Percentiles rank a stretch among this genome's conserved stretches.
Evolutionary conservation across 805 yeast species (phyloP).

Genomic region (Candida fluviatilis): DNA sequence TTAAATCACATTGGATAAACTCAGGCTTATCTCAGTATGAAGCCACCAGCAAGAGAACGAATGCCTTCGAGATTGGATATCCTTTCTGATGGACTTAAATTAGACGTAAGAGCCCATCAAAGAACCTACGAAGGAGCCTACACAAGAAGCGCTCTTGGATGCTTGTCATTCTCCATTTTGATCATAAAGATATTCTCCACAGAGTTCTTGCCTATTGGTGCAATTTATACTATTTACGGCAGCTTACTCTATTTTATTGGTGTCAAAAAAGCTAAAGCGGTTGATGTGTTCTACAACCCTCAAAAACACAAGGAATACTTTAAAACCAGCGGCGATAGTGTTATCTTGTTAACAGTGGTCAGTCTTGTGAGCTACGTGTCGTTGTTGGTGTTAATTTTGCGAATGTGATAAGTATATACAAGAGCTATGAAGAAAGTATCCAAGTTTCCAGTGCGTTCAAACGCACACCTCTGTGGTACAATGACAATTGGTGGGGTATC

Average conservation of each 20-base stretch:
- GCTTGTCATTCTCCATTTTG: slow-evolving; percentile 60
- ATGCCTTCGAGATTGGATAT: slow-evolving; percentile 32
- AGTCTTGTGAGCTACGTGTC: slow-evolving; percentile 50
- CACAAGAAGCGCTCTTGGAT: slow-evolving; percentile 65
- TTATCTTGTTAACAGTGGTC: slow-evolving; percentile 45
- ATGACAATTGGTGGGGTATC: neutral
- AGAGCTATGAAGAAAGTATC: neutral
- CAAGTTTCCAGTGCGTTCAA: no score
- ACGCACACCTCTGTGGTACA: neutral
- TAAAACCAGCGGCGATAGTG: slow-evolving; percentile 60
- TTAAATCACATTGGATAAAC: no score
- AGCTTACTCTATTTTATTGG: slow-evolving; percentile 36
- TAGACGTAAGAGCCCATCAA: slow-evolving; percentile 67
- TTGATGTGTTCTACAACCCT: slow-evolving; percentile 35
- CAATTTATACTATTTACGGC: slow-evolving; percentile 62
- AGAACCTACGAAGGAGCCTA: slow-evolving; percentile 85
- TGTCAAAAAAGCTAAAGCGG: slow-evolving; percentile 30
- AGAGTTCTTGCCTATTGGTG: slow-evolving; percentile 65
- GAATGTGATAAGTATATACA: slow-evolving; percentile 26
- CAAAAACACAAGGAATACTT: slow-evolving; percentile 39
- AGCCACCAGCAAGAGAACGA: slow-evolving; percentile 13
- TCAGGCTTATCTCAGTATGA: no score
- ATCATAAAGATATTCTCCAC: slow-evolving; percentile 60
- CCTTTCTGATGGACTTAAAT: slow-evolving; percentile 36
- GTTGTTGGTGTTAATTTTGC: slow-evolving; percentile 46